Conservation (phyloP, 257 asterid species). For the Leonotis leonurus region DNA sequence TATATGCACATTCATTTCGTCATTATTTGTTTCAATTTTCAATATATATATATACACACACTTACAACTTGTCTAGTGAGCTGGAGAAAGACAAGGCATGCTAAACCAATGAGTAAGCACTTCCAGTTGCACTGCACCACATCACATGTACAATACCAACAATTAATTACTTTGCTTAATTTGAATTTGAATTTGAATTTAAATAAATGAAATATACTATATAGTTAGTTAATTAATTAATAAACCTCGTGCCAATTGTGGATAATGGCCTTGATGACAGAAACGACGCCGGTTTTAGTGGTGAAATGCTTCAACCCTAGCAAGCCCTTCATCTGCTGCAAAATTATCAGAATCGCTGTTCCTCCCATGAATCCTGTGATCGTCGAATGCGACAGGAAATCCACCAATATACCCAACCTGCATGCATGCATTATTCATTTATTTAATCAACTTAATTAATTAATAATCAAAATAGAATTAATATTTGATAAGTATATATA, state of each 20-base stretch:
- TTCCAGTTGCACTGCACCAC: slow-evolving; percentile 77
- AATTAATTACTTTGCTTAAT: too few relatives aligned
- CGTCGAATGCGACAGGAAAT: slow-evolving; percentile 78
- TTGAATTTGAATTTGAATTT: too few relatives aligned
- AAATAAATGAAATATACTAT: too few relatives aligned
- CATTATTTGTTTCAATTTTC: too few relatives aligned
- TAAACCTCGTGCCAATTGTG: slow-evolving; percentile 45
- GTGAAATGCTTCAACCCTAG: slow-evolving; percentile 72
- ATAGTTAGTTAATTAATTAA: too few relatives aligned
- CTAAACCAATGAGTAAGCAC: slow-evolving; percentile 37
- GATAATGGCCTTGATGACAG: slow-evolving; percentile 43
- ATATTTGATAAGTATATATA: too few relatives aligned
- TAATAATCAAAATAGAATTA: too few relatives aligned
- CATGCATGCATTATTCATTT: too few relatives aligned
- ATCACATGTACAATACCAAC: too few relatives aligned
- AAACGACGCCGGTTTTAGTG: slow-evolving; percentile 38
- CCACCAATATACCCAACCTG: slow-evolving; percentile 78
- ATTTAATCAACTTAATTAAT: too few relatives aligned
- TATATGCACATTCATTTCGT: too few relatives aligned
- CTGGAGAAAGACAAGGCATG: slow-evolving; percentile 64
- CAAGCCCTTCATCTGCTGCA: slow-evolving; percentile 76
- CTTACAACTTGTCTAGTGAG: slow-evolving; percentile 58
- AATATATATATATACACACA: too few relatives aligned
- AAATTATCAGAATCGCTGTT: slow-evolving; percentile 56
- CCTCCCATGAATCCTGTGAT: slow-evolving; percentile 92